Conservation (phyloP, 805 yeast species). For the Sugiyamaella mastotermitis region DNA sequence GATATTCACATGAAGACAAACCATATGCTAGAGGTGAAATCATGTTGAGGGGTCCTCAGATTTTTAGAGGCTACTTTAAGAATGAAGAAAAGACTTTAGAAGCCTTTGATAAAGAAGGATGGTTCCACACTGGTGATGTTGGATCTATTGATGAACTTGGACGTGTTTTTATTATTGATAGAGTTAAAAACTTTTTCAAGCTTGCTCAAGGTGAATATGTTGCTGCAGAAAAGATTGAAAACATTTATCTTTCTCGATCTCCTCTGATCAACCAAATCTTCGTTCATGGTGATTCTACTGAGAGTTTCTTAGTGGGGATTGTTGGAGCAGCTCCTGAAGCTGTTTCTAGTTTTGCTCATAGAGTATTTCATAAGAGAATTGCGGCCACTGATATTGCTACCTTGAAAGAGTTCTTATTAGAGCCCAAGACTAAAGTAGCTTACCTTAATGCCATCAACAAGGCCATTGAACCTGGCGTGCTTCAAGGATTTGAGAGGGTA, state of each 20-base stretch:
- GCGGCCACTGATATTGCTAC: conserved; percentile 23
- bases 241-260: conserved; percentile 48
- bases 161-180: conserved; percentile 55
- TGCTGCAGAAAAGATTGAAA: conserved; percentile 72
- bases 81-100: conserved; percentile 48
- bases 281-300: conserved; percentile 58
- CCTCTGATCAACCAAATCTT: conserved; percentile 49
- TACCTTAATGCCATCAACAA: conserved; percentile 36
- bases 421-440: conserved; percentile 32
- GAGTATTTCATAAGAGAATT: conserved; percentile 29
- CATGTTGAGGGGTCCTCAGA: conserved; percentile 58
- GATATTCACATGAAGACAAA: conserved; percentile 39
- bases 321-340: conserved; percentile 53
- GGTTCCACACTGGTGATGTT: conserved; percentile 67
- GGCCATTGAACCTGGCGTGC: conserved; percentile 30
- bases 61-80: conserved; percentile 51
- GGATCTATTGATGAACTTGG: conserved; percentile 48
- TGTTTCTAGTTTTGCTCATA: conserved; percentile 27
- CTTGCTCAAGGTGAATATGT: conserved; percentile 62
- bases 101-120: conserved; percentile 50
- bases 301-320: conserved; percentile 53
- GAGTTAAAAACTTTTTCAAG: conserved; percentile 77
- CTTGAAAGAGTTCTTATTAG: conserved; percentile 28
- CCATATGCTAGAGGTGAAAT: conserved; percentile 54
- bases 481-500: conserved; percentile 60